Conservation (phyloP, 768 basidiomycete genomes). For the Mycena olivaceomarginata region DNA sequence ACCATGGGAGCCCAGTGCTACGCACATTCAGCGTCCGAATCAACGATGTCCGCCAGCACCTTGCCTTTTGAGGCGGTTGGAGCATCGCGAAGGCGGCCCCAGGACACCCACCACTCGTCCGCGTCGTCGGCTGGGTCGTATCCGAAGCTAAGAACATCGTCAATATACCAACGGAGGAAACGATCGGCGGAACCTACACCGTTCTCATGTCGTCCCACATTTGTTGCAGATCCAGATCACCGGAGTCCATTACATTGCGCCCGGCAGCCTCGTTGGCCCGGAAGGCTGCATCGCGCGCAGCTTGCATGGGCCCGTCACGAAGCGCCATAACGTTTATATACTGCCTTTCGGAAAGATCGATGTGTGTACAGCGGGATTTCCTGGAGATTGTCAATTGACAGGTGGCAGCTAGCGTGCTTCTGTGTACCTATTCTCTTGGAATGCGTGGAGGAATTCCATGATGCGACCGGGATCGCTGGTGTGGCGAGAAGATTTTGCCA, state of each 20-base stretch:
- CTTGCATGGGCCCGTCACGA: conserved; percentile 26
- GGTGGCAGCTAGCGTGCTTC: not conserved
- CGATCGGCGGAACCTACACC: conserved; percentile 19
- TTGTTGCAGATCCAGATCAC: conserved; percentile 14
- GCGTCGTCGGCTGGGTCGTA: conserved; percentile 41
- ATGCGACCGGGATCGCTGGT: conserved; percentile 30
- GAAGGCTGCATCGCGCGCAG: conserved; percentile 30
- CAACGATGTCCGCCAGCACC: too few species aligned
- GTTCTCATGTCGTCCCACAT: conserved; percentile 43
- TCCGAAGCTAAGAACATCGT: conserved; percentile 20
- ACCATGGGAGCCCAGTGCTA: not conserved
- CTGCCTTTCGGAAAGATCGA: conserved; percentile 27
- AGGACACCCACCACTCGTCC: conserved; percentile 41
- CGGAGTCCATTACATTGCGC: conserved; percentile 38
- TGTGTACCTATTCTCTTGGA: conserved; percentile 30
- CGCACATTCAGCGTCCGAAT: not conserved
- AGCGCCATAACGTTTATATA: conserved; percentile 34
- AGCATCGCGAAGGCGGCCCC: conserved; percentile 35
- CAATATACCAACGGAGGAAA: not conserved
- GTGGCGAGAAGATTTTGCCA: conserved; percentile 40
- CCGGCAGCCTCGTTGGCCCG: conserved; percentile 38
- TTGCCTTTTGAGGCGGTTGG: conserved; percentile 12
- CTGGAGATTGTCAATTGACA: not conserved
- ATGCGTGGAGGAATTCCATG: conserved; percentile 32
- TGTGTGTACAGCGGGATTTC: conserved; percentile 32